phyloP scores from a whole-genome alignment of 306 rosid genomes.

The Urtica urens region DNA sequence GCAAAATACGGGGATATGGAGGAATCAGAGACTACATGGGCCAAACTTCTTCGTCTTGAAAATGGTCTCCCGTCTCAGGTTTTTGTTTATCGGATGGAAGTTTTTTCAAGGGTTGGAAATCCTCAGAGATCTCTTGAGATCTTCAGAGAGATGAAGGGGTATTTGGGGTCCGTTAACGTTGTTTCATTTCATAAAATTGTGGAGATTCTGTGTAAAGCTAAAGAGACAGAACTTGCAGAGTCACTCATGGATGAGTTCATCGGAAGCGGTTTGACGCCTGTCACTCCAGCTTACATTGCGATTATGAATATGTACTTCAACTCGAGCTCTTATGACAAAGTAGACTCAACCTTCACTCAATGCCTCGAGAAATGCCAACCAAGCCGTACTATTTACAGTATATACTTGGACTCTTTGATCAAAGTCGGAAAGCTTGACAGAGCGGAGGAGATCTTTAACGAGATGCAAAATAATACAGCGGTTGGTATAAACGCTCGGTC shows the following conservation, averaged over 20 bases:
- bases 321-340: constrained; percentile 47
- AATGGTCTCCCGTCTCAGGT: constrained; percentile 46
- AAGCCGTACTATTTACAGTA: constrained; percentile 47
- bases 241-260: constrained; percentile 58
- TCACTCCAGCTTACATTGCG: constrained; percentile 48
- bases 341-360: constrained; percentile 51
- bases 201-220: constrained; percentile 62
- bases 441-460: constrained; percentile 60
- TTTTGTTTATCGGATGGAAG: constrained; percentile 81
- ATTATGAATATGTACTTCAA: constrained; percentile 64
- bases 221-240: constrained; percentile 59
- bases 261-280: constrained; percentile 56
- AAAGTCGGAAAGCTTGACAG: constrained; percentile 54
- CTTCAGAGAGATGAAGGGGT: constrained; percentile 66
- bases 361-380: constrained; percentile 73
- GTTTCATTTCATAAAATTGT: constrained; percentile 65
- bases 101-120: constrained; percentile 52
- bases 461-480: constrained; percentile 38
- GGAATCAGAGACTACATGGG: constrained; percentile 65
- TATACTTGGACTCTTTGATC: constrained; percentile 82
- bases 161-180: constrained; percentile 29
- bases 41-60: constrained; percentile 36
- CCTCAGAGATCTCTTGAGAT: constrained; percentile 53
- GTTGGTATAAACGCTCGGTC: constrained; percentile 66
- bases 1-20: constrained; percentile 56